Base-by-base conservation (phyloP, 306 rosid genomes). In the Benincasa hispida region DNA sequence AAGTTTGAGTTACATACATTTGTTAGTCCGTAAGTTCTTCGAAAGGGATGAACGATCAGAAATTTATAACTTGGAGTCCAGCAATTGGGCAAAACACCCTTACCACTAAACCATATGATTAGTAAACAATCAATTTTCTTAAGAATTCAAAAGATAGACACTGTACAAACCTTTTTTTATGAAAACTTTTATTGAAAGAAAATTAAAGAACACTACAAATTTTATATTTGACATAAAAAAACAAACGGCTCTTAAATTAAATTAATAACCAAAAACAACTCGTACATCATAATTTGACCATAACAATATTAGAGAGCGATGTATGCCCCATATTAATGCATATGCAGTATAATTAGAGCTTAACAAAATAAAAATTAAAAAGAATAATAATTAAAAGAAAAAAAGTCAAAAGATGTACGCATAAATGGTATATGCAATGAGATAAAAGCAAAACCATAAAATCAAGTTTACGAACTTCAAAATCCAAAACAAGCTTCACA, bases 401-500 rank as follows among this genome's bases (percentile, higher is more conserved):
- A 59, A 14, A 59, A 59, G n/a, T 2, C 48, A 63, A 63, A 2
- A 32, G 14, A 6, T 10, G 5, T 1, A 63, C 6, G 6, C 10
- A 30, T 32, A 8, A 30, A 62, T 34, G 41, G 15, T 62, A 4
- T 34, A 34, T 34, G 22, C 27, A 53, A 27, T 39, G 27, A 3
- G 47, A 58, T 11, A 12, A 34, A 30, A 15, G 14, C 62, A 54
- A 35, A 11, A 47, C 47, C 41, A 42, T 22, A 22, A 70, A 5
- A 25, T 42, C 37, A 70, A 70, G 0, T 47, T 42, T 6, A 47
- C 13, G 12, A 6, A 68, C 34, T 68, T 68, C 21, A 68, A 67
- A 42, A 68, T 41, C 77, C 79, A 75, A 50, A 48, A 83, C 67
- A 83, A 78, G 80, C 82, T 69, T 53, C 39, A 83, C 79, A 34